These are phyloP conservation scores for Pugionium dolabratum DNA, from an alignment of 345 rosid species.

Conservation along the genomic window DNA sequence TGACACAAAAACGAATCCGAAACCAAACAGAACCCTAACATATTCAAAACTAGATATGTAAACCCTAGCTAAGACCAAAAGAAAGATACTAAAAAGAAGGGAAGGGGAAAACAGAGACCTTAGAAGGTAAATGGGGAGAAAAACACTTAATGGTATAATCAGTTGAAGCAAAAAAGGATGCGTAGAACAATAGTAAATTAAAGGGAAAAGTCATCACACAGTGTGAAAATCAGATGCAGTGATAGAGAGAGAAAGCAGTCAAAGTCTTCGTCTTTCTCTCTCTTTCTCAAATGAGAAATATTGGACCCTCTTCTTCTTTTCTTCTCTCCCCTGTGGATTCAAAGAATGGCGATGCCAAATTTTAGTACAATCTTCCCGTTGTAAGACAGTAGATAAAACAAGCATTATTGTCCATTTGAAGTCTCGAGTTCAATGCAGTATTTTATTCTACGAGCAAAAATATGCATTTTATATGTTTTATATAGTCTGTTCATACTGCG, in stretches of 20 bases:
- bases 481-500: too few relatives aligned
- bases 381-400: conserved; percentile 1
- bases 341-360: conserved; percentile 27
- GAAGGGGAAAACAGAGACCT: conserved; percentile 33
- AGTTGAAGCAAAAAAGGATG: conserved; percentile 19
- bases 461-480: neutral
- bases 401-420: conserved; percentile 6
- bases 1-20: neutral
- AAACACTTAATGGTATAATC: conserved; percentile 5
- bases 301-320: conserved; percentile 22
- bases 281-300: conserved; percentile 25
- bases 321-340: conserved; percentile 12
- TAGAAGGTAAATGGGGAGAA: neutral
- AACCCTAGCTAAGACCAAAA: conserved; percentile 27
- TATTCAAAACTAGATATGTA: conserved; percentile 11
- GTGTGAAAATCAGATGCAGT: conserved; percentile 24
- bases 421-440: neutral
- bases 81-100: conserved; percentile 8
- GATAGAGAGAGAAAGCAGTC: conserved; percentile 34
- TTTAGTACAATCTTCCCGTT: conserved; percentile 23
- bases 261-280: conserved; percentile 42
- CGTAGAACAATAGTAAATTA: conserved; percentile 23
- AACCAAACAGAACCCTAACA: conserved; percentile 18
- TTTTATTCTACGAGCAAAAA: neutral
- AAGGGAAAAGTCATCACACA: conserved; percentile 34